Percentiles rank a stretch among this genome's conserved stretches.
Conservation (phyloP, 2,329 filamentous ascomycete genomes). For the Exophiala sideris region DNA sequence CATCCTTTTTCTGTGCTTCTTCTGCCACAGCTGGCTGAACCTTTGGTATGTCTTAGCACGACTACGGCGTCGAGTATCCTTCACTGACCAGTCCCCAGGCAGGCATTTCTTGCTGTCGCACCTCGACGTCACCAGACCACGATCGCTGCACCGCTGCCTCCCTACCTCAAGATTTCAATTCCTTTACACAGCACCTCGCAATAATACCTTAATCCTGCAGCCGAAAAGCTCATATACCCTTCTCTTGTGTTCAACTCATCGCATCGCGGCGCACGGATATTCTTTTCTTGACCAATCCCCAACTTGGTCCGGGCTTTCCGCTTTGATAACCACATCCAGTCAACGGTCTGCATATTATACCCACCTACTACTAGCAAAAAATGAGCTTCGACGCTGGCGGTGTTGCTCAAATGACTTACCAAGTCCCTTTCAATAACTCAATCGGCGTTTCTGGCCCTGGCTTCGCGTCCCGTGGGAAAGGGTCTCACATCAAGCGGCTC, state of each 20-base stretch:
- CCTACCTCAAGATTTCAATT: too few species aligned
- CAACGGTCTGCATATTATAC: slow-evolving; percentile 13
- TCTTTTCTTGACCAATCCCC: slow-evolving; percentile 1
- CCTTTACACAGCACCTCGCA: background rate
- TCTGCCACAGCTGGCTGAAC: slow-evolving; percentile 25
- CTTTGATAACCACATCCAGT: slow-evolving; percentile 1
- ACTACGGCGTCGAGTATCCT: background rate
- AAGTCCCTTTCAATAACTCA: slow-evolving; percentile 66
- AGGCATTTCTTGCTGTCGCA: slow-evolving; percentile 9
- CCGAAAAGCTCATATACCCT: slow-evolving; percentile 7
- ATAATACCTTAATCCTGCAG: slow-evolving; percentile 19
- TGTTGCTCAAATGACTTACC: slow-evolving; percentile 98
- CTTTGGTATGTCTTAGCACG: slow-evolving; percentile 12
- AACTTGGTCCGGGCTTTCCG: slow-evolving; percentile 4
- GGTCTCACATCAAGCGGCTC: slow-evolving; percentile 84
- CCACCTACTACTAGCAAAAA: slow-evolving; percentile 14
- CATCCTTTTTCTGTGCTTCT: slow-evolving; percentile 3
- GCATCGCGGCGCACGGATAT: slow-evolving; percentile 15
- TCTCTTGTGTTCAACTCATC: slow-evolving; percentile 14
- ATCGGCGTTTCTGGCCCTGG: slow-evolving; percentile 74
- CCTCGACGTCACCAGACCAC: slow-evolving; percentile 4
- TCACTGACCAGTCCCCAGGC: slow-evolving; percentile 8
- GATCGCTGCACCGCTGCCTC: background rate
- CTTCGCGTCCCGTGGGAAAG: slow-evolving; percentile 80
- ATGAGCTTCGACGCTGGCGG: slow-evolving; percentile 81